A percentile compares a stretch with the other conserved stretches of the same genome.
These are phyloP conservation scores for Oryza meyeriana DNA, from an alignment of 176 grass and related monocot genomes.

Conservation along the genomic window DNA sequence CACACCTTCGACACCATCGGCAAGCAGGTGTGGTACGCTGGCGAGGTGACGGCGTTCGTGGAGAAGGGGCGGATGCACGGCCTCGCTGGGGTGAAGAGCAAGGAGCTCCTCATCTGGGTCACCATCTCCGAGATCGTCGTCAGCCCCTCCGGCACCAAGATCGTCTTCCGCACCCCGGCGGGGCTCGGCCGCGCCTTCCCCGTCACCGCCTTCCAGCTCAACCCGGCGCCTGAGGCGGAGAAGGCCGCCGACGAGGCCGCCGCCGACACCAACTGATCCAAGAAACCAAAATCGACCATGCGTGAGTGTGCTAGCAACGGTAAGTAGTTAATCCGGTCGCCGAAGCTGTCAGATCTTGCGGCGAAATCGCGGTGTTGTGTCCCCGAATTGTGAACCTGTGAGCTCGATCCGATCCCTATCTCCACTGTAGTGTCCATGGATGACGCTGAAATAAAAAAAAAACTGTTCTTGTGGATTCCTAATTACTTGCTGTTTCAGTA, in stretches of 20 bases:
- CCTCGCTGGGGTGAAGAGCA: slow-evolving; percentile 55
- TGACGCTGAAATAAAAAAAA: not conserved
- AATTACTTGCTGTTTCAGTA: not conserved
- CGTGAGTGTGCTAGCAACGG: not conserved
- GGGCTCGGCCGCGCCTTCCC: slow-evolving; percentile 52
- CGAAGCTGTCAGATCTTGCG: not conserved
- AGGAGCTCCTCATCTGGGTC: slow-evolving; percentile 72
- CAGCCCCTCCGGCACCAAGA: slow-evolving; percentile 41
- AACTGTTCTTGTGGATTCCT: not conserved
- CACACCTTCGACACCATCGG: slow-evolving; percentile 68
- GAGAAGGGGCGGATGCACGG: slow-evolving; percentile 49
- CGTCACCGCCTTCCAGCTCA: slow-evolving; percentile 56
- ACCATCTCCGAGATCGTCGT: slow-evolving; percentile 59
- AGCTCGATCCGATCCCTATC: not conserved
- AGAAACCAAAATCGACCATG: not conserved
- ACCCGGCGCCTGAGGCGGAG: not conserved
- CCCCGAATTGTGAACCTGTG: not conserved
- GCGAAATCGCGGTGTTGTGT: not conserved
- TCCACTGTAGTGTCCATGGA: not conserved
- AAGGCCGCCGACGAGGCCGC: slow-evolving; percentile 19
- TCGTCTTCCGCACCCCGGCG: slow-evolving; percentile 60
- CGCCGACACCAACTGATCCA: slow-evolving; percentile 26
- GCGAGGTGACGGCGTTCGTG: slow-evolving; percentile 54
- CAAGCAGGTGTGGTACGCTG: slow-evolving; percentile 63
- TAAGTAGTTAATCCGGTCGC: not conserved